Evolutionary conservation across 2,329 filamentous ascomycete species (phyloP), one percentile per base, ranked within the genome.

Genomic region (Eurotiales sp.): DNA sequence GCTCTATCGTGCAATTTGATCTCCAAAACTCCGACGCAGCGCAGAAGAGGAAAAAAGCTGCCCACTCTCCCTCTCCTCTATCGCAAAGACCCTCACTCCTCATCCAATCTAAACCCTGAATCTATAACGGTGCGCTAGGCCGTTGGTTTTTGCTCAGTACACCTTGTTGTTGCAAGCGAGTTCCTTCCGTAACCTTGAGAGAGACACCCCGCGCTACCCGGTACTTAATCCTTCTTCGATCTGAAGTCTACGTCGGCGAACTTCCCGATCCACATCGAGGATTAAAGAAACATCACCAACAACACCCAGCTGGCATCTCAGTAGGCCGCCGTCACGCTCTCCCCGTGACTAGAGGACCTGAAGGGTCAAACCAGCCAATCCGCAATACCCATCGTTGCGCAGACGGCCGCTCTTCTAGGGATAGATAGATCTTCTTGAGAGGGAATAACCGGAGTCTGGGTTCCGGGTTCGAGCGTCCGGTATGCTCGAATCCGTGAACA

Each of bases 401-500:
- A 50, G 30, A 23, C n/a, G 42, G 29, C 39, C 39, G 42, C 47
- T 43, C 27, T 43, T 34, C 47, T 34, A 50, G 30, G 47, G 39
- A 42, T 43, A 50, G 5, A 27, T n/a, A n/a, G n/a, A n/a, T n/a
- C n/a, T n/a, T 50, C 46, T 41, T 41, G 43, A 43, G 40, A 52
- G 44, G 46, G 46, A 32, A 45, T 25, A 37, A 42, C 42, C 53
- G 54, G 54, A 56, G 40, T 55, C 59, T 68, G 62, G 64, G 63
- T 69, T 69, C 64, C 66, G 67, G 68, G 64, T 65, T 54, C 65
- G 65, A 67, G 64, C 66, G 64, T 62, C 52, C 67, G 65, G 63
- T 62, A 67, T 70, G 63, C 63, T 69, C 64, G 67, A 60, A 61
- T 68, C 65, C 64, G 68, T 68, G 68, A 68, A 61, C 67, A 64